phyloP scores from a whole-genome alignment of 345 rosid species.

The Brassica nigra region DNA sequence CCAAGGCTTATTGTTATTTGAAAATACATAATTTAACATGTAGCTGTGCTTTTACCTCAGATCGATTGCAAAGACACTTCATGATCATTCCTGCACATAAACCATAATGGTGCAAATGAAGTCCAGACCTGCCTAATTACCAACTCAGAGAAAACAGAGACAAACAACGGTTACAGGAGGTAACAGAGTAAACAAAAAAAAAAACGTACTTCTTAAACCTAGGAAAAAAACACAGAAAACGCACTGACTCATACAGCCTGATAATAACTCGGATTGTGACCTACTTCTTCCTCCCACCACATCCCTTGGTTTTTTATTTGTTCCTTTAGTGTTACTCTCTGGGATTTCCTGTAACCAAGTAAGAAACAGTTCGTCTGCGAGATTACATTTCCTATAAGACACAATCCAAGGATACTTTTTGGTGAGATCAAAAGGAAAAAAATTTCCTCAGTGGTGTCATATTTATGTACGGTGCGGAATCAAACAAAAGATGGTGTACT shows the following conservation, averaged over 20 bases:
- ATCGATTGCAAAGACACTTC: too few relatives aligned
- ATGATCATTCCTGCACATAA: too few relatives aligned
- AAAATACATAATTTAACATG: slow-evolving; percentile 19
- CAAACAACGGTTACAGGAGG: too few relatives aligned
- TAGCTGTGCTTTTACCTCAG: too few relatives aligned
- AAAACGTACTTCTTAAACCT: slow-evolving; percentile 23
- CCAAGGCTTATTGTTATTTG: slow-evolving; percentile 26
- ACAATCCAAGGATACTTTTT: background rate
- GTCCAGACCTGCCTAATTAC: too few relatives aligned
- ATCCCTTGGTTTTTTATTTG: slow-evolving; percentile 64
- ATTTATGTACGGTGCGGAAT: slow-evolving; percentile 44
- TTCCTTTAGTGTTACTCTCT: slow-evolving; percentile 44
- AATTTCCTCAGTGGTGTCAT: too few relatives aligned
- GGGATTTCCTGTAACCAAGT: slow-evolving; percentile 54
- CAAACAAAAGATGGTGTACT: background rate
- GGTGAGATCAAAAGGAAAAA: background rate
- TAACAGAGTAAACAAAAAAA: background rate
- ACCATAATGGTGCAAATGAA: too few relatives aligned
- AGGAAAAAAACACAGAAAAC: slow-evolving; percentile 1
- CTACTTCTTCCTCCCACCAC: slow-evolving; percentile 66
- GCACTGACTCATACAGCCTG: slow-evolving; percentile 23
- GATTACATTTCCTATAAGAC: too few relatives aligned
- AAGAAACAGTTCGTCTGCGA: slow-evolving; percentile 10
- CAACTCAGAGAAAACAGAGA: too few relatives aligned
- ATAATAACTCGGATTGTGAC: background rate